Evolutionary conservation across 345 rosid species (phyloP).

Genomic region (Brassica carinata): DNA sequence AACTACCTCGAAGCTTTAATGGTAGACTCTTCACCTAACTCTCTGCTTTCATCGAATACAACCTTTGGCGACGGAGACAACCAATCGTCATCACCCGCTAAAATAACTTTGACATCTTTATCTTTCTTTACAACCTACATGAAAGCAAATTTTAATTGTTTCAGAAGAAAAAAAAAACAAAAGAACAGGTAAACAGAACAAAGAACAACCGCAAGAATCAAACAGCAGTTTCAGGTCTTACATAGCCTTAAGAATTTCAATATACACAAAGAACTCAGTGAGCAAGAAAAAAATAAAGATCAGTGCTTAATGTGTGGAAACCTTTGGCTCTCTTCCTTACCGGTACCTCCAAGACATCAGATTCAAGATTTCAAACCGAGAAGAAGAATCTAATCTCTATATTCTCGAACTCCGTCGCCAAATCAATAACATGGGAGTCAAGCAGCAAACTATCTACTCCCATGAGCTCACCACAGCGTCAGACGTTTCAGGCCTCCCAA

Average conservation of each 20-base stretch:
- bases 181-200: background rate
- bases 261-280: background rate
- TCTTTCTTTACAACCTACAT: slow-evolving; percentile 21
- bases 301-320: slow-evolving; percentile 11
- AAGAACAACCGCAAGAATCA: background rate
- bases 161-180: background rate
- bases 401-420: background rate
- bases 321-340: slow-evolving; percentile 21
- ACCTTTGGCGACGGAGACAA: no score
- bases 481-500: no score
- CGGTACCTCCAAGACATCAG: slow-evolving; percentile 24
- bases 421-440: background rate
- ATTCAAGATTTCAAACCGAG: slow-evolving; percentile 14
- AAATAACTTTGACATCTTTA: no score
- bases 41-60: no score
- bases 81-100: no score
- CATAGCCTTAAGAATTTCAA: background rate
- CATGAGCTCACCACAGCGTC: no score
- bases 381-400: background rate
- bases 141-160: background rate
- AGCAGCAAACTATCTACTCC: no score
- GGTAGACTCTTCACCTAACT: no score
- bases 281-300: background rate
- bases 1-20: no score
- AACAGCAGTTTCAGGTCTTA: background rate